Evolutionary conservation across 345 rosid genomes (phyloP).

Genomic region (Erodium maritimum): DNA sequence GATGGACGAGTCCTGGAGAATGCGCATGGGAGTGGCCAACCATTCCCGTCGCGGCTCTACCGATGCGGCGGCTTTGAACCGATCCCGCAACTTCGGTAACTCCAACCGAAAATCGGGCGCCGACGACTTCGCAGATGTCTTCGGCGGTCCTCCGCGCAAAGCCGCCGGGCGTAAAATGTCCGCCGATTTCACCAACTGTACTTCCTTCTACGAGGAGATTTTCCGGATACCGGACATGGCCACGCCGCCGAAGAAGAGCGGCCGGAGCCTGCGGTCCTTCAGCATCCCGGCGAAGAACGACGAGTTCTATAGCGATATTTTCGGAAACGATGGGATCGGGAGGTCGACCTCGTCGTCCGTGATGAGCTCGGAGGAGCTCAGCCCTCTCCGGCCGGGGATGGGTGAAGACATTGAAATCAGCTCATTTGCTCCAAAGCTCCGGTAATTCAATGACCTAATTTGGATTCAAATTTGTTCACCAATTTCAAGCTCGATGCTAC

Average conservation of each 20-base stretch:
- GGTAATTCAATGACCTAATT: conserved; percentile 23
- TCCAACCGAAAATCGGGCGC: conserved; percentile 14
- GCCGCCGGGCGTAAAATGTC: conserved; percentile 50
- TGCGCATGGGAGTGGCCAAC: not conserved
- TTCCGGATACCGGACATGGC: conserved; percentile 36
- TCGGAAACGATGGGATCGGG: conserved; percentile 36
- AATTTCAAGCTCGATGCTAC: not conserved
- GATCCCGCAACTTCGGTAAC: not conserved
- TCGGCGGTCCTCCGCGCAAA: conserved; percentile 83
- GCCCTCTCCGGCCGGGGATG: conserved; percentile 49
- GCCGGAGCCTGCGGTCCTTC: conserved; percentile 53
- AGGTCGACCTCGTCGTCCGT: conserved; percentile 41
- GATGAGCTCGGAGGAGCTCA: conserved; percentile 65
- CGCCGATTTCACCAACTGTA: conserved; percentile 35
- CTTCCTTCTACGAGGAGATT: conserved; percentile 59
- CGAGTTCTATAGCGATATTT: conserved; percentile 55
- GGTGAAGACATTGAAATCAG: conserved; percentile 59
- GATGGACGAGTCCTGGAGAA: not conserved
- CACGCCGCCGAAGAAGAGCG: conserved; percentile 23
- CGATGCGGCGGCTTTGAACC: not conserved
- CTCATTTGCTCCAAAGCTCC: conserved; percentile 72
- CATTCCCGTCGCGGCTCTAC: not conserved
- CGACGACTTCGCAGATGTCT: conserved; percentile 73
- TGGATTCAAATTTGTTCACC: not conserved
- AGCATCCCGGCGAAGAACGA: conserved; percentile 46